Evolutionary conservation across 805 yeast genomes (phyloP).

Genomic region (Ogataea ganodermae): DNA sequence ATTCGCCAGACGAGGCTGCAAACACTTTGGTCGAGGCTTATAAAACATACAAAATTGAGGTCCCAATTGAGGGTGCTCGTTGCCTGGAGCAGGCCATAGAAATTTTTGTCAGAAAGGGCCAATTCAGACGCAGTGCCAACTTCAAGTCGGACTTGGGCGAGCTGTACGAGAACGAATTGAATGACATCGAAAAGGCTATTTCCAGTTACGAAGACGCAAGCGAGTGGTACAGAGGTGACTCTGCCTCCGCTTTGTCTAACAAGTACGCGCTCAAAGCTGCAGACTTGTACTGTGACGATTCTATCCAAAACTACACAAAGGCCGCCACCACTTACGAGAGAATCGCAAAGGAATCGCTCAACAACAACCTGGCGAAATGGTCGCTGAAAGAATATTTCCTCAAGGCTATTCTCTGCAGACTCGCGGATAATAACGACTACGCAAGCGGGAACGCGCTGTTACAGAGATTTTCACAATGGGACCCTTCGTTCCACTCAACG

Average conservation of each 20-base stretch:
- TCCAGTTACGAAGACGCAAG: conserved; percentile 88
- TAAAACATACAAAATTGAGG: conserved; percentile 76
- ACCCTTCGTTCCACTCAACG: conserved; percentile 70
- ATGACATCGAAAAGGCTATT: conserved; percentile 68
- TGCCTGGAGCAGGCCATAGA: conserved; percentile 76
- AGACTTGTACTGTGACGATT: conserved; percentile 72
- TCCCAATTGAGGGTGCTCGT: conserved; percentile 75
- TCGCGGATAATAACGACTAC: conserved; percentile 75
- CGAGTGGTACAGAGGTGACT: conserved; percentile 93
- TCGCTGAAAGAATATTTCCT: conserved; percentile 88
- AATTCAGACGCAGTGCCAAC: conserved; percentile 94
- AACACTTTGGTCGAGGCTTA: conserved; percentile 87
- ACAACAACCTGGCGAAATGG: conserved; percentile 82
- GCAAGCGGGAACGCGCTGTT: conserved; percentile 82
- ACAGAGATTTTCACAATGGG: conserved; percentile 65
- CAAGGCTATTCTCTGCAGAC: conserved; percentile 77
- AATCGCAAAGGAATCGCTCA: conserved; percentile 73
- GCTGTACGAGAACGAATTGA: conserved; percentile 74
- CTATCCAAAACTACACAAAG: conserved; percentile 62
- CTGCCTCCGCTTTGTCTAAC: conserved; percentile 86
- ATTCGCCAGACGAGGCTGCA: conserved; percentile 86
- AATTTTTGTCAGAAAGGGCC: conserved; percentile 86
- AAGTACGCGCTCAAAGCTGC: conserved; percentile 90
- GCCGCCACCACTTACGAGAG: conserved; percentile 79
- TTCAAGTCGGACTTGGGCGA: conserved; percentile 90